These are phyloP conservation scores for Scenedesmus sp. DNA, from an alignment of 163 green algal genomes.

Conservation along the genomic window DNA sequence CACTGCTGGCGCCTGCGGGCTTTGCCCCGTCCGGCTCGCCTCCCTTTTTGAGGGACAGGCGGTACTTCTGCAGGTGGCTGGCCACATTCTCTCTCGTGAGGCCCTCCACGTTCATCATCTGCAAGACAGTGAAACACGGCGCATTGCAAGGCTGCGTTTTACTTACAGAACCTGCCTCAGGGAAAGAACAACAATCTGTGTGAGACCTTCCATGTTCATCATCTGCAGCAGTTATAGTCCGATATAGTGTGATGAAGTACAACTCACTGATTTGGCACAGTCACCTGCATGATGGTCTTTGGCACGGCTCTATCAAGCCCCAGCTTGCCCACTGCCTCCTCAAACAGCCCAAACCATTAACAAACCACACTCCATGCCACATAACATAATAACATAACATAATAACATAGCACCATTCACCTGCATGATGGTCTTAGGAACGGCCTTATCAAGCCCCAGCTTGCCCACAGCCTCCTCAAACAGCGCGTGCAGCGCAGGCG, in stretches of 20 bases:
- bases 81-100: constrained; percentile 94
- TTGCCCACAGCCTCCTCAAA: constrained; percentile 92
- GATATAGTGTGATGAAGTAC: too few relatives aligned
- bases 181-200: constrained; percentile 10
- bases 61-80: constrained; percentile 94
- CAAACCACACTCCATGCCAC: too few relatives aligned
- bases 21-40: not conserved
- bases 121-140: constrained; percentile 43
- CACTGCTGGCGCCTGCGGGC: not conserved
- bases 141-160: too few relatives aligned
- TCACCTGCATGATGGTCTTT: constrained; percentile 90
- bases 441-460: constrained; percentile 83
- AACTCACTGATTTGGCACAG: too few relatives aligned
- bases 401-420: not conserved
- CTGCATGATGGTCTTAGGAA: constrained; percentile 94
- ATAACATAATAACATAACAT: too few relatives aligned
- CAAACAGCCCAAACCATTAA: constrained; percentile 71
- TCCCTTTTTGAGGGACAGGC: constrained; percentile 75
- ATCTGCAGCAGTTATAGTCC: constrained; percentile 62
- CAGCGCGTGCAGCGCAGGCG: constrained; percentile 86
- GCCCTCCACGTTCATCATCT: constrained; percentile 90
- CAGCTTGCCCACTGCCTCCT: constrained; percentile 86
- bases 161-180: too few relatives aligned
- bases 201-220: constrained; percentile 92
- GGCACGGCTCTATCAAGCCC: constrained; percentile 88